phyloP scores from a whole-genome alignment of 2,329 filamentous ascomycete genomes.

The Cladosporium cucumerinum region DNA sequence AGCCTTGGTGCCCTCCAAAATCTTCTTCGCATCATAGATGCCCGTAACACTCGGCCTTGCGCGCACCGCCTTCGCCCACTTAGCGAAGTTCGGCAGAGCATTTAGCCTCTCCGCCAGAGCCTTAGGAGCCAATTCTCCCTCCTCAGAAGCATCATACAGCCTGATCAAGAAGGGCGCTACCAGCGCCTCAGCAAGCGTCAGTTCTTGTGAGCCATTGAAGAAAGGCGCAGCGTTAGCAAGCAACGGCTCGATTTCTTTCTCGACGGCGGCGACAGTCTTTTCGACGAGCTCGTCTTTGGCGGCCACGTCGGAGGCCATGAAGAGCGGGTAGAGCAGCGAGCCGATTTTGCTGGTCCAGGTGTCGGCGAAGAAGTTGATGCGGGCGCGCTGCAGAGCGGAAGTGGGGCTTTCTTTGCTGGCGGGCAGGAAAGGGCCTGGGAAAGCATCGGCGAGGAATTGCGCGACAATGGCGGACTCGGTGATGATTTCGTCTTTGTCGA shows the following conservation, averaged over 20 bases:
- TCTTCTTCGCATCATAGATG: conserved; percentile 56
- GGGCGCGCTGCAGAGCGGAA: conserved; percentile 60
- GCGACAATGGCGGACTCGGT: conserved; percentile 71
- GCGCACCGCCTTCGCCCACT: conserved; percentile 30
- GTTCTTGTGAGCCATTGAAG: conserved; percentile 44
- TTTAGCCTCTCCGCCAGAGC: conserved; percentile 48
- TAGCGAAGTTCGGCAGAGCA: conserved; percentile 54
- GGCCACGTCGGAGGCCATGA: conserved; percentile 44
- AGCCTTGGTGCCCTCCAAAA: conserved; percentile 43
- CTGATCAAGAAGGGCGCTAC: conserved; percentile 66
- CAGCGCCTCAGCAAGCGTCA: conserved; percentile 72
- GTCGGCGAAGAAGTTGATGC: conserved; percentile 69
- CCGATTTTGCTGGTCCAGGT: conserved; percentile 63
- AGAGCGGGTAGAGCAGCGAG: conserved; percentile 42
- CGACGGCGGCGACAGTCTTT: conserved; percentile 51
- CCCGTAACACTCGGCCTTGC: conserved; percentile 58
- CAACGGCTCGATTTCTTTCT: conserved; percentile 72
- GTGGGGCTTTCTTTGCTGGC: conserved; percentile 50
- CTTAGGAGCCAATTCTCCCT: conserved; percentile 52
- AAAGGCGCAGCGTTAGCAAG: conserved; percentile 49
- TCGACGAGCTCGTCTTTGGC: conserved; percentile 49
- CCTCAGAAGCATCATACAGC: conserved; percentile 53
- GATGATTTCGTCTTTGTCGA: conserved; percentile 56
- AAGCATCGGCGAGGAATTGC: conserved; percentile 66
- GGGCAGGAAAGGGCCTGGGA: conserved; percentile 66